Evolutionary conservation across 352 stramenopile genomes (phyloP), one percentile per base, ranked within the genome.

Genomic region (Pythium aquatile): DNA sequence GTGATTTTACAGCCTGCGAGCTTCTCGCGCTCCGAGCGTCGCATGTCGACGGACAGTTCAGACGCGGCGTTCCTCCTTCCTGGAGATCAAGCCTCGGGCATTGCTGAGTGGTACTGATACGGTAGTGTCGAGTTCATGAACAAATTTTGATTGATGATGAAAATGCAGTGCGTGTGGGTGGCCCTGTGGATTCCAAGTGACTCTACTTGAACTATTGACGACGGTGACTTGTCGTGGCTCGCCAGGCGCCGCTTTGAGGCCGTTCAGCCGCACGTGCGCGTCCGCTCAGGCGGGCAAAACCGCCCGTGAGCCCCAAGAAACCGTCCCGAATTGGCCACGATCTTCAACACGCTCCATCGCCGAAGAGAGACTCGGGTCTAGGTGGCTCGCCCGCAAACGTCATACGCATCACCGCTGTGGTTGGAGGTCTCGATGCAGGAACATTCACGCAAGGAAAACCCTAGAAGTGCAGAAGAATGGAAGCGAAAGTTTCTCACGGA

Each of bases 401-500:
- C 44, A 51, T 1, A 24, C 20, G 20, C 44, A 11, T 8, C 32
- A 9, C 32, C 8, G 5, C 8, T 3, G 26, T 37, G 3, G 47
- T 20, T 16, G 5, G 47, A 55, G 47, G 28, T 33, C 24, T 55
- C 17, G n/a, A 71, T 78, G 68, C 57, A 69, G 52, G 60, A 68
- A 63, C 11, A 58, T 52, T 47, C 47, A 63, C 47, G 65, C 35
- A 55, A 65, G 35, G 59, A 44, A 24, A 61, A 55, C 29, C 42
- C 63, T 14, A 54, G 55, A 32, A 69, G 60, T 32, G 67, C 42
- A n/a, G 74, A 63, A 47, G 77, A 87, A 48, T 90, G 81, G 81
- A 82, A 83, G 57, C 71, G 74, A n/a, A 87, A 81, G 58, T 87
- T 79, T 62, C 67, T 85, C 37, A 82, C 72, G 47, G 82, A 91